These are phyloP conservation scores for Monosporascus cannonballus DNA, from an alignment of 2,329 filamentous ascomycete genomes.

Conservation along the genomic window DNA sequence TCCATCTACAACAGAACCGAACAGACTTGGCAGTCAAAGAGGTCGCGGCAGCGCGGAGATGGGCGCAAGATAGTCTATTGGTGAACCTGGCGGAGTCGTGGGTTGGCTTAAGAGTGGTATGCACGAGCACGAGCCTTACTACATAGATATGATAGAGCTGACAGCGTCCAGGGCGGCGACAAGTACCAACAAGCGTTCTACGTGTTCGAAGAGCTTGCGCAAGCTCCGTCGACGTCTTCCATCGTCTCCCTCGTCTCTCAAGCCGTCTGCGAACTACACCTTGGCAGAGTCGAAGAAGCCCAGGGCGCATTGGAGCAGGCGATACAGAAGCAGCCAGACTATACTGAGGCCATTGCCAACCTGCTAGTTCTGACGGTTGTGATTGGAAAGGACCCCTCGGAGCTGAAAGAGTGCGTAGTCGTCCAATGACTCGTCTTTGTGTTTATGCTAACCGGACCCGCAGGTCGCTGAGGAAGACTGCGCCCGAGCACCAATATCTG, in stretches of 20 bases:
- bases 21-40: constrained; percentile 88
- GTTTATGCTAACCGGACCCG: not conserved
- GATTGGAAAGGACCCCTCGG: constrained; percentile 62
- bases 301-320: constrained; percentile 81
- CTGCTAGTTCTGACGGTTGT: constrained; percentile 73
- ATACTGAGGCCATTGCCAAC: constrained; percentile 76
- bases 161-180: constrained; percentile 65
- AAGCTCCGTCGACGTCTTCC: constrained; percentile 74
- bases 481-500: constrained; percentile 65
- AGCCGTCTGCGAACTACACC: constrained; percentile 84
- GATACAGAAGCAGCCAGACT: constrained; percentile 63
- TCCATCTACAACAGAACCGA: constrained; percentile 86
- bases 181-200: constrained; percentile 97
- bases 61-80: constrained; percentile 90
- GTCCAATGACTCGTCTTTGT: constrained; percentile 11
- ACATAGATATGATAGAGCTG: no score
- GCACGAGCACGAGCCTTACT: constrained; percentile 19
- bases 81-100: constrained; percentile 95
- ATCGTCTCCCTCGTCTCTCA: constrained; percentile 75
- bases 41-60: constrained; percentile 77
- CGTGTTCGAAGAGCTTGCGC: constrained; percentile 93
- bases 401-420: constrained; percentile 55
- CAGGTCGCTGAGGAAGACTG: constrained; percentile 50
- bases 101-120: constrained; percentile 81
- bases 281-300: constrained; percentile 82